Evolutionary conservation across 179 eudicot genomes (phyloP), one percentile per base, ranked within the genome.

Genomic region (Silene vulgaris): DNA sequence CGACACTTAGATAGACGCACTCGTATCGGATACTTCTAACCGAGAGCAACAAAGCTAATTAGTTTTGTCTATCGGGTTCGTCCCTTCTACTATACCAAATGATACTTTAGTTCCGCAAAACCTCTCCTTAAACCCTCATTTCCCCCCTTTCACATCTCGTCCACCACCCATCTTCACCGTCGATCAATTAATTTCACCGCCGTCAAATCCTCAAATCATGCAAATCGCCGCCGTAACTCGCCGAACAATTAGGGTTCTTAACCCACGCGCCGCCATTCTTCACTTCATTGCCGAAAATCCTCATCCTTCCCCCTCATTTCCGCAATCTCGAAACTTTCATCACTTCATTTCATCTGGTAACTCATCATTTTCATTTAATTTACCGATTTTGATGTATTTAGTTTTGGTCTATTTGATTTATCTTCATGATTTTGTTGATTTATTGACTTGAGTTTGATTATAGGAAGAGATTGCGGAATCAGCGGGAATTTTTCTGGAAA

Each of bases 201-300:
- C 21, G 71, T 21, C 13, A 35, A 12, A 8, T 40, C 72, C 71
- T 13, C 19, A 13, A 21, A 37, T 16, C 28, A 81, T 81, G 84
- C 84, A 78, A 75, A 65, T 74, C 57, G 79, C 78, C 69, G 65
- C 72, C 57, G 50, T 75, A 13, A 76, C 78, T 71, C 84, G 84
- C 65, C 81, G 81, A 40, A 71, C 76, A 50, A 70, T 73, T 48
- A 75, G 76, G 76, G 73, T 26, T 75, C 37, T 70, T 32, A 74
- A 75, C 8, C 73, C 72, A 63, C 75, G 59, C 69, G 69, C 63
- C 43, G 74, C 73, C 8, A 30, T 59, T 67, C 68, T 32, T 17
- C 57, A 76, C 48, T 35, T 80, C 76, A 28, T 72, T 72, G 45
- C 69, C 28, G 28, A 60, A 26, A 13, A 60, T 2, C 40, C 54